Percentiles rank a stretch among this genome's conserved stretches.
Evolutionary conservation across 208 protist genomes (phyloP).

Genomic region (Leptomonas seymouri): DNA sequence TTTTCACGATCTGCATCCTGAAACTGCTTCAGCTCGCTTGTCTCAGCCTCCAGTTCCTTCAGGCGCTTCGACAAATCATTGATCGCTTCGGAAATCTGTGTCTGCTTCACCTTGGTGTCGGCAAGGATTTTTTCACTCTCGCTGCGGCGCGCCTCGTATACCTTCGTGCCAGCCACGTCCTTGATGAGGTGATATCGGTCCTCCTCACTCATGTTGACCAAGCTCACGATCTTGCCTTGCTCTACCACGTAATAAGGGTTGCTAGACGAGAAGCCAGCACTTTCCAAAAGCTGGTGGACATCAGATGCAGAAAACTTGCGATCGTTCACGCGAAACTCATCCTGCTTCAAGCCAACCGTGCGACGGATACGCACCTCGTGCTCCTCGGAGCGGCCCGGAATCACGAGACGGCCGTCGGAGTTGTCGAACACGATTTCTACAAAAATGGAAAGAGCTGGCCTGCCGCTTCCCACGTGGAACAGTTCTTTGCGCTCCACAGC

Average conservation of each 20-base stretch:
- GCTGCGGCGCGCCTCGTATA: constrained; percentile 96
- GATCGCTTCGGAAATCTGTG: constrained; percentile 92
- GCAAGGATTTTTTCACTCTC: constrained; percentile 96
- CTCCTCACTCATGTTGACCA: constrained; percentile 97
- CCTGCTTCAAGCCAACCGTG: constrained; percentile 98
- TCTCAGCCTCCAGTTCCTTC: constrained; percentile 95
- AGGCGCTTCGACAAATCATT: constrained; percentile 93
- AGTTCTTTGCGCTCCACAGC: constrained; percentile 93
- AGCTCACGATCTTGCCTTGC: constrained; percentile 96
- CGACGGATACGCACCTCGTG: constrained; percentile 95
- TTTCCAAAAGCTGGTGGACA: constrained; percentile 97
- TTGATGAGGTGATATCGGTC: constrained; percentile 97
- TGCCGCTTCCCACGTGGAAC: constrained; percentile 94
- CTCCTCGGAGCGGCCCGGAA: constrained; percentile 86
- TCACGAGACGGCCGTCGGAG: constrained; percentile 94
- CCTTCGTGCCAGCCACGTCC: constrained; percentile 97
- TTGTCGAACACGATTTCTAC: constrained; percentile 99
- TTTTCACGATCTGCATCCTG: constrained; percentile 92
- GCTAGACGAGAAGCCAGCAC: constrained; percentile 97
- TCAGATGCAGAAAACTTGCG: constrained; percentile 92
- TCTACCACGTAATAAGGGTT: constrained; percentile 99
- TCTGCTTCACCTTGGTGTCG: constrained; percentile 88
- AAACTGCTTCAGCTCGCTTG: constrained; percentile 94
- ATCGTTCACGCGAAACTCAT: constrained; percentile 98
- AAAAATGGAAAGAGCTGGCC: constrained; percentile 92